phyloP scores from a whole-genome alignment of 1,284 basidiomycete genomes.

The Fistulina hepatica region DNA sequence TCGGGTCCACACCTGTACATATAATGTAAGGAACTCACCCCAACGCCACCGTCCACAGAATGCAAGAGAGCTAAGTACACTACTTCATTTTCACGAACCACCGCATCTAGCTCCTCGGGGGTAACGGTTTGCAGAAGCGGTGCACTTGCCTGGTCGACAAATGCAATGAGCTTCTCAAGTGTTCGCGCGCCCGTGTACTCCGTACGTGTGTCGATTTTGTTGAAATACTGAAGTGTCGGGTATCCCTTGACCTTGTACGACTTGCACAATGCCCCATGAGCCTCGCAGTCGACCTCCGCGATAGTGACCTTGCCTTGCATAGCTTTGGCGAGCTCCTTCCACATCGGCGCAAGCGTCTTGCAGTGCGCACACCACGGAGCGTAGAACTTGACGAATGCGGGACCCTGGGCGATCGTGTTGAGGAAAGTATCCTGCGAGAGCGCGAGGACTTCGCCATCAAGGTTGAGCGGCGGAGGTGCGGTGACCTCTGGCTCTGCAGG shows the following conservation, averaged over 20 bases:
- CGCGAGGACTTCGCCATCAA: constrained; percentile 48
- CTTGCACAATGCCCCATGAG: constrained; percentile 53
- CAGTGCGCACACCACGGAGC: constrained; percentile 94
- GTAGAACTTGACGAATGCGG: constrained; percentile 81
- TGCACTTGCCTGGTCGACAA: constrained; percentile 58
- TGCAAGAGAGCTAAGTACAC: constrained; percentile 73
- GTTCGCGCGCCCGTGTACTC: constrained; percentile 66
- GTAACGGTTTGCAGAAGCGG: constrained; percentile 46
- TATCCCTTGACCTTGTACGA: constrained; percentile 62
- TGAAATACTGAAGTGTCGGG: constrained; percentile 69
- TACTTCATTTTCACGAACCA: constrained; percentile 47
- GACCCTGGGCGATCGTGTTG: constrained; percentile 40
- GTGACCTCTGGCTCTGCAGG: constrained; percentile 8
- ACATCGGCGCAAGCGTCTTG: constrained; percentile 78
- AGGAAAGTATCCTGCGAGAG: constrained; percentile 46
- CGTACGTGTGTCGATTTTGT: constrained; percentile 33
- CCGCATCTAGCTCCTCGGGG: constrained; percentile 39
- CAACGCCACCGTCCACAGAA: constrained; percentile 30
- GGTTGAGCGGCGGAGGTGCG: constrained; percentile 32
- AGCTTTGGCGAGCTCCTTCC: constrained; percentile 58
- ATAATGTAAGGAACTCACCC: constrained; percentile 28
- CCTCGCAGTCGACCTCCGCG: constrained; percentile 82
- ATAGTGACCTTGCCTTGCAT: constrained; percentile 65
- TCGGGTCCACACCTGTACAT: neutral
- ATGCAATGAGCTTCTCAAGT: constrained; percentile 56